These are phyloP conservation scores for Sporobolus alterniflorus DNA, from an alignment of 202 grass and related monocot species.

Conservation along the genomic window DNA sequence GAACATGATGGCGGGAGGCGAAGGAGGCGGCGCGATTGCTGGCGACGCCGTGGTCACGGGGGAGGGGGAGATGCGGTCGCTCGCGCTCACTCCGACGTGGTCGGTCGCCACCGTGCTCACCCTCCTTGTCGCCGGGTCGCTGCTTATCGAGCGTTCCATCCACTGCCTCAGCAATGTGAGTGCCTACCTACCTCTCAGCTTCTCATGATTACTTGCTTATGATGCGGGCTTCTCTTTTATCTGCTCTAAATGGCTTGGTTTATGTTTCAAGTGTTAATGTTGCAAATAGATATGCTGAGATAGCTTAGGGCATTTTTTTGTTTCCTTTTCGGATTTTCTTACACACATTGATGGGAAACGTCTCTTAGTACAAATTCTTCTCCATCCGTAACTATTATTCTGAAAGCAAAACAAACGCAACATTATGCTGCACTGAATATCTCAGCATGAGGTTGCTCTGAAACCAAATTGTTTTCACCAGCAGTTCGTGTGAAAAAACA, in stretches of 20 bases:
- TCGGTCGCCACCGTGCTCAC: conserved; percentile 93
- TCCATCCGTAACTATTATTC: background rate
- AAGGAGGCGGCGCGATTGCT: conserved; percentile 54
- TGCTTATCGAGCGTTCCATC: conserved; percentile 95
- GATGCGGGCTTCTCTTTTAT: background rate
- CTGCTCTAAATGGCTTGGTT: background rate
- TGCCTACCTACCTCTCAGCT: background rate
- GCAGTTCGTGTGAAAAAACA: background rate
- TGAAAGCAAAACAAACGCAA: background rate
- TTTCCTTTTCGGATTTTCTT: background rate
- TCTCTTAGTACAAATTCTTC: background rate
- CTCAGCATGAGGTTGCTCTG: background rate
- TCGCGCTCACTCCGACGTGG: conserved; percentile 96
- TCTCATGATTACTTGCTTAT: background rate
- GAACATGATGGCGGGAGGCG: conserved; percentile 42
- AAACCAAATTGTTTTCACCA: background rate
- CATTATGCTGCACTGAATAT: background rate
- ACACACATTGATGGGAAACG: background rate
- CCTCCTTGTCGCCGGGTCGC: conserved; percentile 81
- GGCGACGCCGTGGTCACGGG: conserved; percentile 49
- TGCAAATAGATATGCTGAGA: background rate
- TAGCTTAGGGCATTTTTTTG: background rate
- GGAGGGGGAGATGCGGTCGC: conserved; percentile 64
- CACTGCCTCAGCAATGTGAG: conserved; percentile 86
- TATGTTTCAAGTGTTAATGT: background rate